Base-by-base conservation (phyloP, 1,139 yeast species). In the Hanseniaspora sp. region DNA sequence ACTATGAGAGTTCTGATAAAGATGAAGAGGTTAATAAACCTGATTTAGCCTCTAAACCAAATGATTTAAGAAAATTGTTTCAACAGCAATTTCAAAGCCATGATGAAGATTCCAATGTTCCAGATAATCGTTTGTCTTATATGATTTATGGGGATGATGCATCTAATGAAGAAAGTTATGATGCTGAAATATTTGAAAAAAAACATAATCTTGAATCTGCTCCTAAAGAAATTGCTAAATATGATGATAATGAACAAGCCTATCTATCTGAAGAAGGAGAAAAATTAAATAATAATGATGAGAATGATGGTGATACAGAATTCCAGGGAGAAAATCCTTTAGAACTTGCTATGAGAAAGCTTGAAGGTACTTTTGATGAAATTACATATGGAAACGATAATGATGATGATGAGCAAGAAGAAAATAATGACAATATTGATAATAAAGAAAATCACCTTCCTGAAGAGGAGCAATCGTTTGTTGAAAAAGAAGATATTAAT, bases 221-320 rank as follows among this genome's bases (percentile, higher is more conserved):
- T 37, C 58, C 56, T 15, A 42, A 53, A 31, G 55, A 48, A 17
- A 54, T 52, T 29, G 33, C 53, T 23, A 48, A 53, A 2, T 30
- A 37, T 33, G 54, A 47, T 13, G 40, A 15, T 40, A 39, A 43
- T 7, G 45, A 45, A 35, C 46, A 35, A 4, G 42, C 41, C 13
- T 35, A 46, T n/a, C 11, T 23, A 23, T 23, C 9, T 9, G 49
- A 28, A 40, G 48, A 46, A 38, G 56, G 48, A 13, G 52, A 30
- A 46, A 52, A 17, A 55, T 56, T 34, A 40, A 55, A 45, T 49
- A 55, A 34, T n/a, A n/a, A n/a, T n/a, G n/a, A n/a, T n/a, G n/a
- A 51, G 52, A 29, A 0, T 83, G 83, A 2, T 81, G 87, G 48
- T 90, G 95, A 0, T 95, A 87, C 64, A 90, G 83, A 56, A 72